Evolutionary conservation across 2,329 filamentous ascomycete species (phyloP), one percentile per base, ranked within the genome.

Genomic region (Dactylellina sp.): DNA sequence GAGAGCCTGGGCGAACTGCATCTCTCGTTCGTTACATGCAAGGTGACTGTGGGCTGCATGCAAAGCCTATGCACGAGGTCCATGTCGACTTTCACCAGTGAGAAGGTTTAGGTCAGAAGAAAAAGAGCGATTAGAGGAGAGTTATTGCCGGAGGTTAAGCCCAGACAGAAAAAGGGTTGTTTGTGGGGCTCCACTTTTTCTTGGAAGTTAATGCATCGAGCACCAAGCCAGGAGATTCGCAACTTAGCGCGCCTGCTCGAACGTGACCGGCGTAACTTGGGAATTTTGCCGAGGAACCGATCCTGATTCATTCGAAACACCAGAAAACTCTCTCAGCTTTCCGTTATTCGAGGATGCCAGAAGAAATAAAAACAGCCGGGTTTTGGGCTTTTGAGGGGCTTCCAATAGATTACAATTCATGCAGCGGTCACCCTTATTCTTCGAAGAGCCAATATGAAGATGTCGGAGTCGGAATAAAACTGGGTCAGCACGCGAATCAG

Each of bases 231-330:
- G 70, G 70, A 74, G 52, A 74, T 74, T 74, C 70, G 70, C 56
- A 74, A 74, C 70, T 74, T 66, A 74, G 70, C 70, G 70, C 70
- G 70, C 70, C 70, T 66, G 61, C 70, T 74, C 61, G 47, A 74
- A 74, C 70, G 47, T 65, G 61, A 53, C 20, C 55, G 55, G 70
- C 60, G 68, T 72, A 61, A 72, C 60, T 61, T 57, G 55, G 39
- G 56, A 55, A 47, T 74, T 74, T 74, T 74, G 40, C 70, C 70
- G 61, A 62, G 61, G 61, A 25, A 55, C 50, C 35, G 28, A 9
- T 32, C 28, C 28, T 4, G 28, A 32, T 32, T 32, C 28, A 32
- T 32, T 32, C 28, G 55, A 59, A 25, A 46, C 28, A 50, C n/a
- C n/a, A n/a, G n/a, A 66, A 57, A 49, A 49, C 47, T 39, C 42